Base-by-base conservation (phyloP, 2,329 filamentous ascomycete species). In the Aspergillus fijiensis region DNA sequence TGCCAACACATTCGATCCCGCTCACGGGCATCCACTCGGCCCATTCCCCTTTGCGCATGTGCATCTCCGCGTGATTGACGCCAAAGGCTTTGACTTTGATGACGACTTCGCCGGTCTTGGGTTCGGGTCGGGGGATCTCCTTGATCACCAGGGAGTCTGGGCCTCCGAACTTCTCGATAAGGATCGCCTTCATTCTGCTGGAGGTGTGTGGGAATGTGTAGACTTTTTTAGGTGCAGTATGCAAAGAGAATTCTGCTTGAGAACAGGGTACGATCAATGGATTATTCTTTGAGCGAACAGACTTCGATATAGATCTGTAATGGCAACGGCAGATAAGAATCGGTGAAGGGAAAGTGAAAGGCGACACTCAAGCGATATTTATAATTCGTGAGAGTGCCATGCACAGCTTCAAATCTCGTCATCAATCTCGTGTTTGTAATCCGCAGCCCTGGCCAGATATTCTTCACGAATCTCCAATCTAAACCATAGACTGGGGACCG, bases 1-100 rank as follows among this genome's bases (percentile, higher is more conserved):
- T 70, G n/a, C 79, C 79, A 55, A 79, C 78, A 62, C 78, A 81
- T 48, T 61, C 60, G 5, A 62, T 62, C 5, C 57, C 60, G 47
- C 53, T 57, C 11, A 62, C 50, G 27, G 57, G 57, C 29, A 48
- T 62, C 60, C 53, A 59, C 35, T 59, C 60, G 29, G 60, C 53
- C 57, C 57, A 60, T 39, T 62, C 35, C 5, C 60, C 60, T 52
- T 49, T 49, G 14, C 54, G 60, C 60, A 59, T 62, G 60, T 60
- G 51, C 47, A 57, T 55, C 12, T 62, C 60, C 3, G 60, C 57
- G 35, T 59, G 60, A 29, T 62, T 62, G 3, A 62, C 14, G 7
- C 60, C 60, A 35, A 60, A 60, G 1, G 54, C 57, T 35, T 53
- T 53, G 33, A 62, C 27, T 33, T 54, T 49, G 35, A 62, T 55